These are phyloP conservation scores for Ephemerocybe angulata DNA, from an alignment of 768 basidiomycete genomes.

Conservation along the genomic window DNA sequence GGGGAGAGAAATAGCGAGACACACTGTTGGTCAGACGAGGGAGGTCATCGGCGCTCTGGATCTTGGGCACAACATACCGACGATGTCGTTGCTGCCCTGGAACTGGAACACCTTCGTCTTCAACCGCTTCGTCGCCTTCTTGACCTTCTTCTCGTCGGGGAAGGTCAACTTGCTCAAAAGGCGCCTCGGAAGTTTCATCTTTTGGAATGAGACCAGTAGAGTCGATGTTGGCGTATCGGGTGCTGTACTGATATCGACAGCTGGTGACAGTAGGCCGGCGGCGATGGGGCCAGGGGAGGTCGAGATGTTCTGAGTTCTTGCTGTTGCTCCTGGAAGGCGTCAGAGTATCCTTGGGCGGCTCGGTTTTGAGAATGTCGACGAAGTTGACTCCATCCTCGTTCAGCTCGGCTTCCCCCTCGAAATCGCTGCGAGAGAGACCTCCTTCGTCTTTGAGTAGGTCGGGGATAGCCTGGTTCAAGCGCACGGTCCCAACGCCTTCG, in stretches of 20 bases:
- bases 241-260: too few relatives aligned
- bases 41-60: conserved; percentile 77
- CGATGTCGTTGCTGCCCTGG: conserved; percentile 70
- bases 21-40: conserved; percentile 83
- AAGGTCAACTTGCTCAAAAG: too few relatives aligned
- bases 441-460: conserved; percentile 76
- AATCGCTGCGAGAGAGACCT: conserved; percentile 51
- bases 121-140: conserved; percentile 8
- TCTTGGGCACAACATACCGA: conserved; percentile 97
- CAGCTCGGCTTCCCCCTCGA: conserved; percentile 27
- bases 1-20: conserved; percentile 34
- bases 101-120: conserved; percentile 46
- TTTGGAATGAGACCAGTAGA: conserved; percentile 15
- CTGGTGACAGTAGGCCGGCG: background rate
- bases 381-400: conserved; percentile 18
- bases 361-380: conserved; percentile 21
- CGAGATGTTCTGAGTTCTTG: conserved; percentile 2
- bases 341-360: too few relatives aligned
- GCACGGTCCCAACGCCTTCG: conserved; percentile 80
- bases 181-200: conserved; percentile 23
- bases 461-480: conserved; percentile 53
- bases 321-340: too few relatives aligned
- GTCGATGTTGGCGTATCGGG: too few relatives aligned
- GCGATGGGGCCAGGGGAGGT: background rate
- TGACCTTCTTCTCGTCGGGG: too few relatives aligned